Conservation (phyloP, 495 filamentous ascomycete species). For the Bathelium albidoporum region DNA sequence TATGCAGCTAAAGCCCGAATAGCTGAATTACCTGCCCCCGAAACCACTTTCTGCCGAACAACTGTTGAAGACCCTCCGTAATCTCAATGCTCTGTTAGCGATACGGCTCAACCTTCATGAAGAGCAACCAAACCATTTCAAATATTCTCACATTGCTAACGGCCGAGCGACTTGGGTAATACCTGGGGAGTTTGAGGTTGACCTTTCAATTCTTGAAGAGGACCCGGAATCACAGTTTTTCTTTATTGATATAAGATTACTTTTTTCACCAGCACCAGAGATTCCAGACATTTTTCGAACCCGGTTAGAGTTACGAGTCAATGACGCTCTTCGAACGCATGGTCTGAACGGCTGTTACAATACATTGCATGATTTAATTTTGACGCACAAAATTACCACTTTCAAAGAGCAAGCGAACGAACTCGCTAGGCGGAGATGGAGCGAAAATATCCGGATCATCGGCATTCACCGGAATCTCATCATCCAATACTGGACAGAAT, state of each 20-base stretch:
- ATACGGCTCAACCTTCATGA: constrained; percentile 65
- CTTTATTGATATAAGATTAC: constrained; percentile 83
- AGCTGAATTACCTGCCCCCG: constrained; percentile 71
- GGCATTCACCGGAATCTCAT: constrained; percentile 65
- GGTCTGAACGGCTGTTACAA: constrained; percentile 71
- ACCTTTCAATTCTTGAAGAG: constrained; percentile 77
- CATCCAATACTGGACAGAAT: constrained; percentile 79
- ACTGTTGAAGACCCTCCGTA: constrained; percentile 56
- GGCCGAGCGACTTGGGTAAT: constrained; percentile 83
- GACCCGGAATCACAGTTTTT: constrained; percentile 71
- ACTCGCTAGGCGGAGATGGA: constrained; percentile 59
- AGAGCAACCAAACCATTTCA: constrained; percentile 64
- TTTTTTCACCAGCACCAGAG: constrained; percentile 59
- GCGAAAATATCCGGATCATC: constrained; percentile 62
- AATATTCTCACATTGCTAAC: constrained; percentile 59
- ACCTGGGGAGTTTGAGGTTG: constrained; percentile 78
- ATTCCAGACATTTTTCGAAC: constrained; percentile 47
- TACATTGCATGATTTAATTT: constrained; percentile 69
- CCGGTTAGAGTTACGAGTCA: constrained; percentile 59
- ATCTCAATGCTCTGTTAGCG: constrained; percentile 72
- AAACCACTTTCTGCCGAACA: constrained; percentile 56
- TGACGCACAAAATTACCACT: constrained; percentile 79
- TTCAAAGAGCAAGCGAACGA: constrained; percentile 65
- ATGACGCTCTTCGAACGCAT: constrained; percentile 50
- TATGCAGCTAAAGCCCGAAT: background rate